A percentile compares a stretch with the other conserved stretches of the same genome.
Conservation (phyloP, 495 filamentous ascomycete genomes). For the Clohesyomyces aquaticus region DNA sequence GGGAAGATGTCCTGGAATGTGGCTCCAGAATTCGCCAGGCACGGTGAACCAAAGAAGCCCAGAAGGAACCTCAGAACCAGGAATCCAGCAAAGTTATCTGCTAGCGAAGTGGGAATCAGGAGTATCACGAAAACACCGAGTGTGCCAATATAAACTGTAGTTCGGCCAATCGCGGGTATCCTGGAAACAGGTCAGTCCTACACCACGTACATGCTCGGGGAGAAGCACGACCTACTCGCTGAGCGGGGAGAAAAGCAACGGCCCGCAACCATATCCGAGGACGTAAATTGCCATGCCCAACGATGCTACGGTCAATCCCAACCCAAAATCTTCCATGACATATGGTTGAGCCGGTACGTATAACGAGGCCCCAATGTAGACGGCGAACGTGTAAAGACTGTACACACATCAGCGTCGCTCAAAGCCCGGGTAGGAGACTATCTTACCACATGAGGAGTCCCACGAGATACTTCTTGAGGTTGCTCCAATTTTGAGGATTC, state of each 20-base stretch:
- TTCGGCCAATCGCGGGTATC: constrained; percentile 16
- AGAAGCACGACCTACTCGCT: not conserved
- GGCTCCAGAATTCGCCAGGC: constrained; percentile 57
- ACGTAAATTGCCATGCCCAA: constrained; percentile 8
- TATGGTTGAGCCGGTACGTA: not conserved
- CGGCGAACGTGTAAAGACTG: not conserved
- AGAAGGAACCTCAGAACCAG: constrained; percentile 44
- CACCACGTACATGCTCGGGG: not conserved
- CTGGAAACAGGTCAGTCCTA: not conserved
- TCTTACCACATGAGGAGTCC: not conserved
- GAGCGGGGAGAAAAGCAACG: constrained; percentile 42
- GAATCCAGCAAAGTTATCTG: constrained; percentile 51
- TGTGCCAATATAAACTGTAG: constrained; percentile 48
- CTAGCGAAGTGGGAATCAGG: constrained; percentile 52
- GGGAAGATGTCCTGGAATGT: constrained; percentile 58
- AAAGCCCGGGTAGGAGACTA: not conserved
- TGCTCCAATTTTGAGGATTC: not conserved
- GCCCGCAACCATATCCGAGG: not conserved
- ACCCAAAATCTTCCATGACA: constrained; percentile 7
- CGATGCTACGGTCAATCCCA: not conserved
- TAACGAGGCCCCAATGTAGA: constrained; percentile 1
- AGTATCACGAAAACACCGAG: constrained; percentile 53
- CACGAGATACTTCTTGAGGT: not conserved
- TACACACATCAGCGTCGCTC: not conserved
- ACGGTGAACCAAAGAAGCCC: constrained; percentile 52